Evolutionary conservation across 2,329 filamentous ascomycete species (phyloP).

Genomic region (Trichophyton mentagrophytes): DNA sequence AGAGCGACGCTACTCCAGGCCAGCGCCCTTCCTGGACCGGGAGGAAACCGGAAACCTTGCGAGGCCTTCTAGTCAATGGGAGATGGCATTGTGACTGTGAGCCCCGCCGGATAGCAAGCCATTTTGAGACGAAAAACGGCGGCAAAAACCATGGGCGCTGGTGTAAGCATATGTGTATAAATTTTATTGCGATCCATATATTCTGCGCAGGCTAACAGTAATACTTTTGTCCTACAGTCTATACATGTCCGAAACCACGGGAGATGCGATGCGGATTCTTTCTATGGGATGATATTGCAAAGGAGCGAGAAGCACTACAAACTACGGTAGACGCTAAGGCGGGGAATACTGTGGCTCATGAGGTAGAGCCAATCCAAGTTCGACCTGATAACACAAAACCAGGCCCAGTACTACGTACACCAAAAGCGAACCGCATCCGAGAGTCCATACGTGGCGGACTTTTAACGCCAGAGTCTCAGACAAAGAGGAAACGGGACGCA

Average conservation of each 20-base stretch:
- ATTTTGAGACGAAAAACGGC: slow-evolving; percentile 46
- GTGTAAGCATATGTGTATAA: slow-evolving; percentile 27
- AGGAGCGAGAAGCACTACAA: slow-evolving; percentile 37
- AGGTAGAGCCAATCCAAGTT: not conserved
- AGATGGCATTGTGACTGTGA: slow-evolving; percentile 46
- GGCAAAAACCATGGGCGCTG: slow-evolving; percentile 44
- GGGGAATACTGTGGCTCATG: not conserved
- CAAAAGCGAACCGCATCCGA: not conserved
- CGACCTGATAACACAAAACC: not conserved
- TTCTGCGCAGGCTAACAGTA: not conserved
- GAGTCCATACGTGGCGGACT: slow-evolving; percentile 16
- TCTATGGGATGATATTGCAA: slow-evolving; percentile 48
- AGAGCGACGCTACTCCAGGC: not conserved
- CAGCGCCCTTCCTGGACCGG: not conserved
- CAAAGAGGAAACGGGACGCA: slow-evolving; percentile 12
- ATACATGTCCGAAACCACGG: slow-evolving; percentile 43
- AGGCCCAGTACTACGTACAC: not conserved
- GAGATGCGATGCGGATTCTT: slow-evolving; percentile 46
- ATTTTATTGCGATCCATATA: not conserved
- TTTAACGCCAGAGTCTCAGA: slow-evolving; percentile 25
- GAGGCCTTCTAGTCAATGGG: slow-evolving; percentile 32
- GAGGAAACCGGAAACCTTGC: slow-evolving; percentile 3
- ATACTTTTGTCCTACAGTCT: slow-evolving; percentile 28
- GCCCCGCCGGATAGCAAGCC: slow-evolving; percentile 40
- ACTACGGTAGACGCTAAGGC: slow-evolving; percentile 27